A percentile compares a stretch with the other conserved stretches of the same genome.
Conservation (phyloP, 306 rosid genomes). For the Gynostemma pentaphyllum region DNA sequence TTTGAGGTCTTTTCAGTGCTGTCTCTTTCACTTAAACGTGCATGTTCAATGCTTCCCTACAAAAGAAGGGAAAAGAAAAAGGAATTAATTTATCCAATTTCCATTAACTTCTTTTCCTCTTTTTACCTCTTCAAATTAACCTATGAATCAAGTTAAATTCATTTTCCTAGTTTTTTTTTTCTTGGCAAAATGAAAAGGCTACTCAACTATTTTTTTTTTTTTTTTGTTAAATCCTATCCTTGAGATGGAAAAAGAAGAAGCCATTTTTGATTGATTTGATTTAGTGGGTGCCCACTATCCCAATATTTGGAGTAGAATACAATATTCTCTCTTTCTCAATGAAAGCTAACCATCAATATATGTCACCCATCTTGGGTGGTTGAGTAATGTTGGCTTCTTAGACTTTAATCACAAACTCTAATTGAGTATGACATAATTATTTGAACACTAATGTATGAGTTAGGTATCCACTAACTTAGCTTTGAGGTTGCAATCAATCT, state of each 20-base stretch:
- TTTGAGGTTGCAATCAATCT: constrained; percentile 9
- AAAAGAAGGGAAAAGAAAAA: neutral
- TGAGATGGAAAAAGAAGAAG: neutral
- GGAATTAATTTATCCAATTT: neutral
- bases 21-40: constrained; percentile 1
- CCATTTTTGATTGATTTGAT: neutral
- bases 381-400: neutral
- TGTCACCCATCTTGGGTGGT: constrained; percentile 5
- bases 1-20: neutral
- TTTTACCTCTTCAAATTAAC: neutral
- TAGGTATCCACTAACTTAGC: constrained; percentile 9
- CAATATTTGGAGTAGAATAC: constrained; percentile 11
- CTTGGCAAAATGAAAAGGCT: neutral
- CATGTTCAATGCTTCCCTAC: neutral
- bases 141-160: neutral
- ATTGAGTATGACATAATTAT: constrained; percentile 8
- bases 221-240: constrained; percentile 2
- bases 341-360: constrained; percentile 6
- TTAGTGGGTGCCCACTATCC: constrained; percentile 9
- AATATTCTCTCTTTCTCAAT: neutral
- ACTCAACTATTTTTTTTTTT: neutral
- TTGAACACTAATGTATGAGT: neutral
- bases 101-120: neutral
- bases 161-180: neutral
- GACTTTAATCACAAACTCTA: constrained; percentile 2